Evolutionary conservation across 1,139 yeast species (phyloP).

Genomic region (Geotrichum fermentans): DNA sequence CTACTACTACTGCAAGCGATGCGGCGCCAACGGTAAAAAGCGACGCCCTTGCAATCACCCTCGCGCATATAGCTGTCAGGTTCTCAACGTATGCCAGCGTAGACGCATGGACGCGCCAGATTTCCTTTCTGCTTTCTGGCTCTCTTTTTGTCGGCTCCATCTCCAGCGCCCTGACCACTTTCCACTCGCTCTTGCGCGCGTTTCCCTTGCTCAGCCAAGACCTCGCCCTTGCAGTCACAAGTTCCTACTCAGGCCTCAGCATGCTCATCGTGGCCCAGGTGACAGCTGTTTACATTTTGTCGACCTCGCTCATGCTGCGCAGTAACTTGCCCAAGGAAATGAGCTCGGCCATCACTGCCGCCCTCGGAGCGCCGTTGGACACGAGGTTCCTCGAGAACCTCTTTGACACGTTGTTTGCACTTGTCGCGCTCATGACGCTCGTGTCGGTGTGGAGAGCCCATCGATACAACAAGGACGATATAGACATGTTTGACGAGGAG

Average conservation of each 20-base stretch:
- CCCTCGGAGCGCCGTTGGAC: slow-evolving; percentile 47
- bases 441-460: slow-evolving; percentile 38
- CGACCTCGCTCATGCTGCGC: slow-evolving; percentile 72
- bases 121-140: slow-evolving; percentile 61
- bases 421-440: slow-evolving; percentile 51
- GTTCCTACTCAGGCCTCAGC: slow-evolving; percentile 15
- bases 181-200: slow-evolving; percentile 31
- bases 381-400: slow-evolving; percentile 65
- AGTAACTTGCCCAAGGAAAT: slow-evolving; percentile 63
- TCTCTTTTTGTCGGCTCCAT: slow-evolving; percentile 62
- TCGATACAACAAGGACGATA: slow-evolving; percentile 16
- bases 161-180: slow-evolving; percentile 33
- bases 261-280: slow-evolving; percentile 60
- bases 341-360: slow-evolving; percentile 51
- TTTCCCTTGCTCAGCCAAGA: slow-evolving; percentile 28
- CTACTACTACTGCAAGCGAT: not conserved
- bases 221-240: slow-evolving; percentile 5
- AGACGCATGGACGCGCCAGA: slow-evolving; percentile 55
- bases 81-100: slow-evolving; percentile 36
- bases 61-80: slow-evolving; percentile 43
- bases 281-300: slow-evolving; percentile 70
- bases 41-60: slow-evolving; percentile 49
- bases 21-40: slow-evolving; percentile 14
- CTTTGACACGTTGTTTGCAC: slow-evolving; percentile 71
- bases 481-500: slow-evolving; percentile 29